Conservation (phyloP, 106 monocot species). For the Dactylorhiza incarnata region DNA sequence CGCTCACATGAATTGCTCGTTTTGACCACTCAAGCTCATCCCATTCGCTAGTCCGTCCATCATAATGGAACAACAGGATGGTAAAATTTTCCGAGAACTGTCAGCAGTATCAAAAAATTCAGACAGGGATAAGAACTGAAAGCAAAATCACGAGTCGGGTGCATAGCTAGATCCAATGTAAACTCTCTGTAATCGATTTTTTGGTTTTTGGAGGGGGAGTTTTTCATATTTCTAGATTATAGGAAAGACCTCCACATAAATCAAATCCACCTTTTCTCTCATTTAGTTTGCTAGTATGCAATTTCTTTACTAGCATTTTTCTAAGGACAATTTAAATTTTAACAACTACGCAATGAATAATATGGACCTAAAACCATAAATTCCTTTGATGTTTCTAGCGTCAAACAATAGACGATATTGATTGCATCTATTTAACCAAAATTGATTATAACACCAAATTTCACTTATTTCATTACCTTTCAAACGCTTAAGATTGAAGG, state of each 20-base stretch:
- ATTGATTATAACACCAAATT: background rate
- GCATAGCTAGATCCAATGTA: too few relatives aligned
- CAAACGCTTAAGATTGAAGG: background rate
- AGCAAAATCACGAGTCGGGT: background rate
- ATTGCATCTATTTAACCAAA: background rate
- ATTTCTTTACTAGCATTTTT: too few relatives aligned
- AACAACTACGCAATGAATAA: too few relatives aligned
- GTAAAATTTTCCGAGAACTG: conserved; percentile 63
- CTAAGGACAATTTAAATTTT: too few relatives aligned
- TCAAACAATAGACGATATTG: background rate
- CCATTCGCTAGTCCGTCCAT: conserved; percentile 47
- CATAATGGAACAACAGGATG: conserved; percentile 55
- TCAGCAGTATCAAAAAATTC: background rate
- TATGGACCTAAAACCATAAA: background rate
- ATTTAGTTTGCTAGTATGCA: too few relatives aligned
- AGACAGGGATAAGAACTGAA: background rate
- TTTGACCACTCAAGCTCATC: conserved; percentile 64
- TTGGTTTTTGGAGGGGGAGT: too few relatives aligned
- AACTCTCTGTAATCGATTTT: too few relatives aligned
- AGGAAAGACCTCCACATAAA: too few relatives aligned
- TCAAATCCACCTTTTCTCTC: too few relatives aligned
- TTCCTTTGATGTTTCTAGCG: background rate
- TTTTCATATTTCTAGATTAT: too few relatives aligned
- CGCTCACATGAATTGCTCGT: conserved; percentile 47
- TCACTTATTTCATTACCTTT: background rate